Percentiles rank a stretch among this genome's conserved stretches.
phyloP scores from a whole-genome alignment of 495 filamentous ascomycete genomes.

The Aspergillus steynii region DNA sequence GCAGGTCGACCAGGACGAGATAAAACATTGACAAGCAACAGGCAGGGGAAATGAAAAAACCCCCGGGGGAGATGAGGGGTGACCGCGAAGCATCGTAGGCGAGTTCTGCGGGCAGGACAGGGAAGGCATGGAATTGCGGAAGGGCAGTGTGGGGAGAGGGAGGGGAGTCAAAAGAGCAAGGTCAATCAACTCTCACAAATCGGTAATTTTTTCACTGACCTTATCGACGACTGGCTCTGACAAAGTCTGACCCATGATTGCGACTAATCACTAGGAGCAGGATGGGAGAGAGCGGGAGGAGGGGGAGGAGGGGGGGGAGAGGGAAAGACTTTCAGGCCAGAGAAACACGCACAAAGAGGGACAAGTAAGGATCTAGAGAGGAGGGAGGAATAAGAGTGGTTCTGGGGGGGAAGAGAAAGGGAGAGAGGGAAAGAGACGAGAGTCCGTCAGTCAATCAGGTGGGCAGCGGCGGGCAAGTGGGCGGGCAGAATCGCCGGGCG shows the following conservation, averaged over 20 bases:
- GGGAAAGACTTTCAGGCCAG: constrained; percentile 4
- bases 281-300: background rate
- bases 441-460: constrained; percentile 12
- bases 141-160: constrained; percentile 34
- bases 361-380: constrained; percentile 9
- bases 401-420: background rate
- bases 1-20: background rate
- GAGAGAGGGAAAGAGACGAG: constrained; percentile 11
- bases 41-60: background rate
- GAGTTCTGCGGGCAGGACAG: constrained; percentile 7
- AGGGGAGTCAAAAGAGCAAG: constrained; percentile 18
- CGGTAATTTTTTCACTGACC: constrained; percentile 57
- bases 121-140: constrained; percentile 21
- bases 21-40: constrained; percentile 2
- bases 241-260: constrained; percentile 93
- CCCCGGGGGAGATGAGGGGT: background rate
- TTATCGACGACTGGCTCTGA: constrained; percentile 99
- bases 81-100: background rate
- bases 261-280: constrained; percentile 9
- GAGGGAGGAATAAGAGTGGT: constrained; percentile 10
- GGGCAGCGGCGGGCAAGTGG: constrained; percentile 17
- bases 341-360: constrained; percentile 15
- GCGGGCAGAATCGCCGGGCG: constrained; percentile 28
- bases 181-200: constrained; percentile 19
- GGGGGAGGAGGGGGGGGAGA: background rate